phyloP scores from a whole-genome alignment of 2,329 filamentous ascomycete species.

The Talaromyces sp. region DNA sequence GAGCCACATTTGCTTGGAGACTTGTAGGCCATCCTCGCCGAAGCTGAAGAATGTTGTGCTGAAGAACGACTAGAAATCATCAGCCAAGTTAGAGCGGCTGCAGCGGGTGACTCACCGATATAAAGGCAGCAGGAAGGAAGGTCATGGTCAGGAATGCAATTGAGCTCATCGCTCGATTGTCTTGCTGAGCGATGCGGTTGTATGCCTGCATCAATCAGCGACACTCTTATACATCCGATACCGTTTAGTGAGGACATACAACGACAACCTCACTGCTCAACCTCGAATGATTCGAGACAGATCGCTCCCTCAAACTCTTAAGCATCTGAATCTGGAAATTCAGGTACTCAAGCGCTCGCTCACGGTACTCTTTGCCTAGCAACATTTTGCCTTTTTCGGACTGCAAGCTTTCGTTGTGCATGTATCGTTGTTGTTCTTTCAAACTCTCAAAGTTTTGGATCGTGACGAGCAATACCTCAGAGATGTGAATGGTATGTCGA shows the following conservation, averaged over 20 bases:
- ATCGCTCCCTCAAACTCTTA: slow-evolving; percentile 15
- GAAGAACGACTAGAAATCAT: slow-evolving; percentile 10
- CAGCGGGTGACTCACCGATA: slow-evolving; percentile 11
- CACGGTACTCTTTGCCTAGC: slow-evolving; percentile 8
- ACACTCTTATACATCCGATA: neutral
- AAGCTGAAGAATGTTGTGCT: slow-evolving; percentile 18
- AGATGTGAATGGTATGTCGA: slow-evolving; percentile 17
- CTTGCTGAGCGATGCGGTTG: slow-evolving; percentile 17
- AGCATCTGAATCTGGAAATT: slow-evolving; percentile 18
- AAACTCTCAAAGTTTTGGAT: slow-evolving; percentile 16
- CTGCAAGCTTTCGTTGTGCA: neutral
- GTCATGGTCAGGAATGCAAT: slow-evolving; percentile 17
- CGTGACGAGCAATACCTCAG: slow-evolving; percentile 14
- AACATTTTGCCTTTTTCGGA: neutral
- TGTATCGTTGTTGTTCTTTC: slow-evolving; percentile 8
- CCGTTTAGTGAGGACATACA: neutral
- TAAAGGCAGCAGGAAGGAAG: slow-evolving; percentile 17
- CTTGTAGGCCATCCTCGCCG: slow-evolving; percentile 13
- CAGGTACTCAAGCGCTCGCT: slow-evolving; percentile 11
- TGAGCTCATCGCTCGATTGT: slow-evolving; percentile 16
- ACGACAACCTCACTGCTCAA: slow-evolving; percentile 14
- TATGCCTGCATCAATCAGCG: slow-evolving; percentile 11
- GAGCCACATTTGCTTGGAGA: slow-evolving; percentile 15
- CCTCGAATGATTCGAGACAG: slow-evolving; percentile 15
- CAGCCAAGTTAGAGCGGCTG: neutral